These are phyloP conservation scores for Chrysanthemum makinoi DNA, from an alignment of 129 eudicot genomes.

Conservation along the genomic window DNA sequence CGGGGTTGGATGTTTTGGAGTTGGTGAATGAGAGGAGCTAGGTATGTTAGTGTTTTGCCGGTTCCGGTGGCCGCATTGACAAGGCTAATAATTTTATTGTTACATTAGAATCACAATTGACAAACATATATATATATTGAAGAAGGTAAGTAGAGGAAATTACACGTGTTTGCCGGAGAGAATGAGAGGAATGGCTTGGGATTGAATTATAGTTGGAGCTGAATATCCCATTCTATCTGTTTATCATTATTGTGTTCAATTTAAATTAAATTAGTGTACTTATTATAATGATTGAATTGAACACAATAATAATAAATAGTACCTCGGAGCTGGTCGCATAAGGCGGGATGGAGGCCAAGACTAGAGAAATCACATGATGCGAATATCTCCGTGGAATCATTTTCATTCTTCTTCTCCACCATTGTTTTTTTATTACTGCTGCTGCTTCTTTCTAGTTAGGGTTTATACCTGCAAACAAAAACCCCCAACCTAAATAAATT, in stretches of 20 bases:
- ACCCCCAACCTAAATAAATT: too few species aligned
- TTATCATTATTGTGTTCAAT: not conserved
- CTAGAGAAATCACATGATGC: conserved; percentile 77
- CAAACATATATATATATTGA: too few species aligned
- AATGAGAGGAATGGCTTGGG: conserved; percentile 85
- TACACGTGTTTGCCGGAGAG: conserved; percentile 86
- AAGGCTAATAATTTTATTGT: conserved; percentile 43
- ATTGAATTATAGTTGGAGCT: conserved; percentile 80
- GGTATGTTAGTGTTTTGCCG: conserved; percentile 85
- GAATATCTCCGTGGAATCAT: conserved; percentile 28
- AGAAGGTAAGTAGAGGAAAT: too few species aligned
- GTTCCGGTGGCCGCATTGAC: conserved; percentile 96
- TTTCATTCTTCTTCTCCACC: too few species aligned
- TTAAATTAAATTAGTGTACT: too few species aligned
- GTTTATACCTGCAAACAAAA: too few species aligned
- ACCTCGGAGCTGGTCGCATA: conserved; percentile 81
- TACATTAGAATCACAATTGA: too few species aligned
- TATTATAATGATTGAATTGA: too few species aligned
- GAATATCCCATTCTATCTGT: conserved; percentile 80
- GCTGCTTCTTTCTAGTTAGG: too few species aligned
- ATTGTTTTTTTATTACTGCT: too few species aligned
- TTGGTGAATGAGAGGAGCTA: conserved; percentile 85
- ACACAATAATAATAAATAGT: not conserved
- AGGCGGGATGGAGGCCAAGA: conserved; percentile 70
- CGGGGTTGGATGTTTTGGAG: conserved; percentile 47